Evolutionary conservation across 305 asterid genomes (phyloP).

Genomic region (Fraxinus dipetala): DNA sequence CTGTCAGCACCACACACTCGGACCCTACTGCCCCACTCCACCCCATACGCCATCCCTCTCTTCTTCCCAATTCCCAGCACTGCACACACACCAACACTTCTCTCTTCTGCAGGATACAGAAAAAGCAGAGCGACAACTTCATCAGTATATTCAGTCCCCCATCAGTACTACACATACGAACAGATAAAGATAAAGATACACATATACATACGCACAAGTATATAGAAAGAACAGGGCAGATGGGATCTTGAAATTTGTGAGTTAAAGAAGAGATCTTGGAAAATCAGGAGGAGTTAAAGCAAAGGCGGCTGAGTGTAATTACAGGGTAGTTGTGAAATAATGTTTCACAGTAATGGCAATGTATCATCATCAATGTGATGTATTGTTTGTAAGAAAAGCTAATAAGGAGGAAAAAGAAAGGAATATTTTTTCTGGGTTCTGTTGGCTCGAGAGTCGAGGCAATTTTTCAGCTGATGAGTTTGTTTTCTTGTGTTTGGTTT

Average conservation of each 20-base stretch:
- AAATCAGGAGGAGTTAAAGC: conserved; percentile 48
- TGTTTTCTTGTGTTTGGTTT: conserved; percentile 49
- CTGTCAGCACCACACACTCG: conserved; percentile 34
- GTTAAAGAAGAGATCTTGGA: conserved; percentile 32
- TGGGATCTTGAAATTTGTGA: conserved; percentile 50
- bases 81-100: conserved; percentile 30
- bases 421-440: not conserved
- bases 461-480: conserved; percentile 28
- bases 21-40: conserved; percentile 6
- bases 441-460: conserved; percentile 48
- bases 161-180: conserved; percentile 18
- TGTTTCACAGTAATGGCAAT: conserved; percentile 33
- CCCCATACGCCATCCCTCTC: conserved; percentile 6
- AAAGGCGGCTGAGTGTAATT: conserved; percentile 56
- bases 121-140: conserved; percentile 46
- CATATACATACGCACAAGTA: conserved; percentile 17
- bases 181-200: conserved; percentile 12
- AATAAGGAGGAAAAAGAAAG: not conserved
- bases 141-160: conserved; percentile 43
- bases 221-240: conserved; percentile 5
- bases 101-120: conserved; percentile 42
- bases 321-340: conserved; percentile 36
- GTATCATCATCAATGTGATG: conserved; percentile 21
- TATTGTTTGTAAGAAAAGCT: not conserved
- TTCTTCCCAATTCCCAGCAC: conserved; percentile 31